These are phyloP conservation scores for Mortierella sp. DNA, from an alignment of 371 early-diverging fungal species.

Conservation along the genomic window DNA sequence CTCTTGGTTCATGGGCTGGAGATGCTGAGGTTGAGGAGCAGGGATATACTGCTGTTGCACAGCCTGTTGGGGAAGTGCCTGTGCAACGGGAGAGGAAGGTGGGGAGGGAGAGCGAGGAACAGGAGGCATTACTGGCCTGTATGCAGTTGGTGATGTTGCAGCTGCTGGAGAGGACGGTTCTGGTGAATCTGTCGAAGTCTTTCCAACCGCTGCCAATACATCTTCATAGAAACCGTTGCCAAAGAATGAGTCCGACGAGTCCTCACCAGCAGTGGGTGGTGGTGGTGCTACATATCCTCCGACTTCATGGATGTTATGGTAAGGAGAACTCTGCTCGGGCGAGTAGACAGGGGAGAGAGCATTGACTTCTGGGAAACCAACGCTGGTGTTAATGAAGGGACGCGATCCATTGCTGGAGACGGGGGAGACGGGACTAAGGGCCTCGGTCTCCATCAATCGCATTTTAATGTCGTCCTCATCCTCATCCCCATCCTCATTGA, in stretches of 20 bases:
- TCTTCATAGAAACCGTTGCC: constrained; percentile 47
- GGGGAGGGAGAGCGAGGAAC: constrained; percentile 11
- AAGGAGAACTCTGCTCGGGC: constrained; percentile 1
- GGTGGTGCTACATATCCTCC: constrained; percentile 1
- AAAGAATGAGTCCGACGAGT: neutral
- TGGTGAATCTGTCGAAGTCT: neutral
- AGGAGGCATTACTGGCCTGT: constrained; percentile 25
- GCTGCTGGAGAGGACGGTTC: neutral
- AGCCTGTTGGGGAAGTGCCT: constrained; percentile 16
- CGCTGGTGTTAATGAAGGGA: constrained; percentile 15
- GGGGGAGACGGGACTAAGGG: constrained; percentile 4
- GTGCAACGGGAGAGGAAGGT: neutral
- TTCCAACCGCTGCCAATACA: constrained; percentile 45
- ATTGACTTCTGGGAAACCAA: neutral
- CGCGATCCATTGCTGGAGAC: neutral
- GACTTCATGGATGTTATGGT: neutral
- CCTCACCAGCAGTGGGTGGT: neutral
- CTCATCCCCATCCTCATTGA: neutral
- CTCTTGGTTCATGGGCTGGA: constrained; percentile 27
- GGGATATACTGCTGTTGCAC: constrained; percentile 41
- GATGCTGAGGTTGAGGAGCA: constrained; percentile 25
- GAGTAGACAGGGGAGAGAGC: constrained; percentile 2
- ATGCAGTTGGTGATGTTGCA: neutral
- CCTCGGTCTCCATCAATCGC: constrained; percentile 38
- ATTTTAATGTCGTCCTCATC: constrained; percentile 23